Evolutionary conservation across 169 alveolate species (phyloP), one percentile per base, ranked within the genome.

Genomic region (Babesia gibsoni): DNA sequence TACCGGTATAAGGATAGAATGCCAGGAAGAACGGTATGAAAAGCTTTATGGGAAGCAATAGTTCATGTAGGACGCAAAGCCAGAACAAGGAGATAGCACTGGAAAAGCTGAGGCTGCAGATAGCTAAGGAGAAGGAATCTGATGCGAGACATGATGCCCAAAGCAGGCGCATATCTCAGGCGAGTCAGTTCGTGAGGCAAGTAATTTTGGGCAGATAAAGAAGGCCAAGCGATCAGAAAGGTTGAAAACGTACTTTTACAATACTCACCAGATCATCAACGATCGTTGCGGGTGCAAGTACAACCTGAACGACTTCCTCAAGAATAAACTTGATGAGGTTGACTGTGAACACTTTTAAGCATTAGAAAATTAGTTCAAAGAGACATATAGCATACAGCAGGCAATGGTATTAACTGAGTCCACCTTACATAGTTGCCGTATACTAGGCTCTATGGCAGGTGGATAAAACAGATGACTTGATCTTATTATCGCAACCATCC

Each of bases 201-300:
- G 8, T 23, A 33, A 0, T 25, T 7, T 5, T 43, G 6, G 37
- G 41, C 52, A 79, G 83, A 79, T 79, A 36, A 54, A 79, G 45
- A 35, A 63, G 8, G 52, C 88, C 27, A 42, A 59, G 39, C 56
- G 88, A 12, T 79, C 83, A 4, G 88, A 79, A 18, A 18, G 83
- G 49, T 35, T 53, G 37, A 79, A 63, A 23, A 79, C 88, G 27
- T 79, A 79, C 61, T 79, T 54, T 53, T 79, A 53, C 72, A 79
- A 79, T 68, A 79, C 85, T n/a, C 68, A 79, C 49, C 74, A 52
- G 37, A 65, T 79, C 48, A 69, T 79, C 29, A 52, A 79, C 54
- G 67, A 79, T 56, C 53, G 88, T n/a, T 79, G 88, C 56, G 83
- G 83, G 5, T 79, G 88, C 64, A 67, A 79, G 33, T 79, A 54